A percentile compares a stretch with the other conserved stretches of the same genome.
Conservation (phyloP, 352 stramenopile genomes). For the Phytophthora sojae region DNA sequence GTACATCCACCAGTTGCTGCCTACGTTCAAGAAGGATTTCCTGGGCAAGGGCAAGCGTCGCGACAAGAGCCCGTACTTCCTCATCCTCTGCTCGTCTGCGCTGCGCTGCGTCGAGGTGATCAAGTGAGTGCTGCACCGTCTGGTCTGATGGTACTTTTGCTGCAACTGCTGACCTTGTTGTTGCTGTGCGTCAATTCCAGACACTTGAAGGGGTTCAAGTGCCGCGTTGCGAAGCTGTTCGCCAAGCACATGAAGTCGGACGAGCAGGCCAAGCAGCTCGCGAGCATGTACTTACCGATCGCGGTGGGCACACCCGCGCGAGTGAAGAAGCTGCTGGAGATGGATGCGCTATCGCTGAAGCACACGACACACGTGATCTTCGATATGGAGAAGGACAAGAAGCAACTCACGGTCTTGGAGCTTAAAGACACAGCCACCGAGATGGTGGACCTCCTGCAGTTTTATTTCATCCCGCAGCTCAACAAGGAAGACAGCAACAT, state of each 20-base stretch:
- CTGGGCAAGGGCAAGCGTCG: conserved; percentile 74
- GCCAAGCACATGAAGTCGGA: conserved; percentile 93
- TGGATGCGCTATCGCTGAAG: conserved; percentile 74
- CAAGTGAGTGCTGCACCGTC: conserved; percentile 73
- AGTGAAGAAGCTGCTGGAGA: conserved; percentile 84
- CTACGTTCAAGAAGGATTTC: conserved; percentile 83
- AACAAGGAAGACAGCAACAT: conserved; percentile 53
- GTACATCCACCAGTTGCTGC: conserved; percentile 80
- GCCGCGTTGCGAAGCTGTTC: conserved; percentile 96
- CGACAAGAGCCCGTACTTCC: conserved; percentile 92
- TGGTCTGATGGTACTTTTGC: background rate
- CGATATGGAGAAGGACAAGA: conserved; percentile 91
- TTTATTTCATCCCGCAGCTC: conserved; percentile 71
- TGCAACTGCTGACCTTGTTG: conserved; percentile 30
- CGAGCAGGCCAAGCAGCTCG: conserved; percentile 89
- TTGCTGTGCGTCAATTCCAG: conserved; percentile 29
- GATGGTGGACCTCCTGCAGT: conserved; percentile 83
- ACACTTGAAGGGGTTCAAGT: conserved; percentile 84
- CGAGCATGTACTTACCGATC: conserved; percentile 74
- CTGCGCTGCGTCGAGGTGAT: conserved; percentile 92
- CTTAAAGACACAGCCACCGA: conserved; percentile 87
- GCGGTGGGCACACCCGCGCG: conserved; percentile 81
- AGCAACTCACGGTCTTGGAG: conserved; percentile 82
- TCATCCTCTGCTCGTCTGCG: conserved; percentile 93
- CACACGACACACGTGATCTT: conserved; percentile 84